These are phyloP conservation scores for Microbotryomycetes sp. DNA, from an alignment of 1,284 basidiomycete species.

Conservation along the genomic window DNA sequence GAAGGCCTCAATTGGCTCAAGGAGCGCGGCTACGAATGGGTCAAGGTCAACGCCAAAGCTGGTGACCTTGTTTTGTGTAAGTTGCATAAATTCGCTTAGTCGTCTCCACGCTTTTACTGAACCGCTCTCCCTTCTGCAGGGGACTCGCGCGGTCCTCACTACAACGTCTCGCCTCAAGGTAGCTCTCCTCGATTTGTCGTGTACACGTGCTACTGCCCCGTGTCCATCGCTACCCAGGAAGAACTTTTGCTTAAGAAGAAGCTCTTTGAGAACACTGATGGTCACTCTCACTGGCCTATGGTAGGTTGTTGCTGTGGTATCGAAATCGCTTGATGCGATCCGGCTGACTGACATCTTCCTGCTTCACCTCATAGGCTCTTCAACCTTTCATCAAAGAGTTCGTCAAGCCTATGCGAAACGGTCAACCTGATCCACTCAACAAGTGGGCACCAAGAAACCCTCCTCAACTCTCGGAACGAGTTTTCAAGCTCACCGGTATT, in stretches of 20 bases:
- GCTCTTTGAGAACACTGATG: conserved; percentile 14
- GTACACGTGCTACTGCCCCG: conserved; percentile 18
- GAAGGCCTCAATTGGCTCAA: conserved; percentile 5
- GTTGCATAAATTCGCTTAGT: too few species aligned
- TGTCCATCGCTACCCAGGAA: conserved; percentile 13
- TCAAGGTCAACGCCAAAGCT: conserved; percentile 16
- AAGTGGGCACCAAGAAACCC: conserved; percentile 10
- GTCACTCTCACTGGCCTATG: conserved; percentile 21
- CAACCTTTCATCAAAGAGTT: neutral
- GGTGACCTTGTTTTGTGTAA: conserved; percentile 14
- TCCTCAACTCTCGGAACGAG: conserved; percentile 16
- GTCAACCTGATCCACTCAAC: conserved; percentile 14
- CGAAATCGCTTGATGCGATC: too few species aligned
- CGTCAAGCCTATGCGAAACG: conserved; percentile 15
- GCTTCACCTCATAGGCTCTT: too few species aligned
- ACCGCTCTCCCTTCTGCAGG: too few species aligned
- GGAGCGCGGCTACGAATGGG: conserved; percentile 8
- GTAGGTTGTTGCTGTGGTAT: neutral
- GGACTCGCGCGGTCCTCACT: conserved; percentile 18
- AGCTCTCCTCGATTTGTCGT: conserved; percentile 11
- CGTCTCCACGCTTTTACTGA: too few species aligned
- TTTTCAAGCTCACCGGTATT: conserved; percentile 14
- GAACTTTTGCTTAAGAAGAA: conserved; percentile 23
- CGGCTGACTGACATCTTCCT: too few species aligned
- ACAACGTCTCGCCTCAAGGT: conserved; percentile 19